These are phyloP conservation scores for Castanea crenata DNA, from an alignment of 306 rosid species.

Conservation along the genomic window DNA sequence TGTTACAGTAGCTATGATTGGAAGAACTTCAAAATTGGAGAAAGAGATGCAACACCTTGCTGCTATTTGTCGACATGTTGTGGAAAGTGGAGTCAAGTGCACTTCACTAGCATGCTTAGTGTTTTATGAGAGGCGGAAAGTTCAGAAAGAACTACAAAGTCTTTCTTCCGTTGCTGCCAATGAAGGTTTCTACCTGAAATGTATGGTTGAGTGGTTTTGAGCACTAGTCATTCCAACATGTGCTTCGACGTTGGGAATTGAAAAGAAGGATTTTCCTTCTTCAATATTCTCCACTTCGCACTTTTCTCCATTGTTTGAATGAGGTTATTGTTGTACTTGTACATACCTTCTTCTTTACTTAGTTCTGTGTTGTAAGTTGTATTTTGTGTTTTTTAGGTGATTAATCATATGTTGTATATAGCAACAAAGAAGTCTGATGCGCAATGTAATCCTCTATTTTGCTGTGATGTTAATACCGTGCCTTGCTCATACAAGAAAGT, in stretches of 20 bases:
- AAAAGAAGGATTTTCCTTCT: neutral
- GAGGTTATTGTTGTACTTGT: no score
- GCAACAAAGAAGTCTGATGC: neutral
- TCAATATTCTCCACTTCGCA: no score
- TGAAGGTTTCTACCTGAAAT: slow-evolving; percentile 67
- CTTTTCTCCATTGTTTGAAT: no score
- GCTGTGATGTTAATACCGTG: neutral
- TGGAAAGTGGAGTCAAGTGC: slow-evolving; percentile 73
- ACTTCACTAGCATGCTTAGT: slow-evolving; percentile 80
- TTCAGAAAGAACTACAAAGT: slow-evolving; percentile 79
- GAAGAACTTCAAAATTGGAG: slow-evolving; percentile 78
- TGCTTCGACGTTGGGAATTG: neutral
- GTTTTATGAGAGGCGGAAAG: slow-evolving; percentile 77
- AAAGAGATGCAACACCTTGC: slow-evolving; percentile 89
- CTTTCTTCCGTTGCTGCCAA: slow-evolving; percentile 64
- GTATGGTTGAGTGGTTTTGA: slow-evolving; percentile 79
- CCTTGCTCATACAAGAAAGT: neutral
- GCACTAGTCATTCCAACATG: neutral
- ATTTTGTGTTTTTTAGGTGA: neutral
- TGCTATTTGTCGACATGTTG: slow-evolving; percentile 72
- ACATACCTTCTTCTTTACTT: neutral
- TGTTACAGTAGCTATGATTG: slow-evolving; percentile 58
- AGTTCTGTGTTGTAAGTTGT: neutral
- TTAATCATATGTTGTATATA: neutral
- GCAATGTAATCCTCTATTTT: neutral